A percentile compares a stretch with the other conserved stretches of the same genome.
phyloP scores from a whole-genome alignment of 2,329 filamentous ascomycete species.

The Fusarium piperis region DNA sequence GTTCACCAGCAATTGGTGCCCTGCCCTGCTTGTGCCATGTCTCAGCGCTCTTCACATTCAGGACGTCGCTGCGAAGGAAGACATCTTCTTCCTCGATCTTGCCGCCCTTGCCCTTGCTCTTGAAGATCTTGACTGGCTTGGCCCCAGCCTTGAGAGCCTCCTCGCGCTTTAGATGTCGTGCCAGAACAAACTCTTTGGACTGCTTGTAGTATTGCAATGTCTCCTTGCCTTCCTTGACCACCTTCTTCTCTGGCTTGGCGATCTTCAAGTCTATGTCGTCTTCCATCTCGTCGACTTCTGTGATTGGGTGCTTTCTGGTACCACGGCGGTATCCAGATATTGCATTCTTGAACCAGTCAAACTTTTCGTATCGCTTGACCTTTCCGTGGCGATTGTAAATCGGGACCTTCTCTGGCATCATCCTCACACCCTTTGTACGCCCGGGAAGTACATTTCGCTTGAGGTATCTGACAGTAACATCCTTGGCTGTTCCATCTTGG shows the following conservation, averaged over 20 bases:
- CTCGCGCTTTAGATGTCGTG: slow-evolving; percentile 88
- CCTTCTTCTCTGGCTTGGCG: slow-evolving; percentile 76
- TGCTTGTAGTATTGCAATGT: slow-evolving; percentile 90
- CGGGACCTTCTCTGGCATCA: slow-evolving; percentile 82
- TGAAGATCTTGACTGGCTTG: slow-evolving; percentile 78
- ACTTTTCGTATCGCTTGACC: slow-evolving; percentile 77
- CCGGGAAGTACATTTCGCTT: slow-evolving; percentile 85
- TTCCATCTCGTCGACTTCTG: slow-evolving; percentile 81
- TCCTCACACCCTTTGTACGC: slow-evolving; percentile 85
- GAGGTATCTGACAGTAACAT: slow-evolving; percentile 92
- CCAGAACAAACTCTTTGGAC: slow-evolving; percentile 85
- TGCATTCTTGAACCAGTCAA: slow-evolving; percentile 88
- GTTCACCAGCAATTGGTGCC: slow-evolving; percentile 73
- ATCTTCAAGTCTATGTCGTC: slow-evolving; percentile 80
- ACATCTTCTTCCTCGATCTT: slow-evolving; percentile 82
- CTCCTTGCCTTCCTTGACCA: slow-evolving; percentile 77
- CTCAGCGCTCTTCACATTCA: slow-evolving; percentile 88
- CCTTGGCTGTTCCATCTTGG: slow-evolving; percentile 87
- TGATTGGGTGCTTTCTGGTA: slow-evolving; percentile 61
- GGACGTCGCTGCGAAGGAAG: slow-evolving; percentile 80
- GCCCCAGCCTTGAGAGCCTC: slow-evolving; percentile 81
- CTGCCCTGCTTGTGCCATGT: slow-evolving; percentile 98
- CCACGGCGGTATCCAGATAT: slow-evolving; percentile 76
- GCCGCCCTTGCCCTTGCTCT: slow-evolving; percentile 76
- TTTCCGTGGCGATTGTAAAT: slow-evolving; percentile 82